Conservation (phyloP, 805 yeast species). For the Helenozyma rhizophorensis region DNA sequence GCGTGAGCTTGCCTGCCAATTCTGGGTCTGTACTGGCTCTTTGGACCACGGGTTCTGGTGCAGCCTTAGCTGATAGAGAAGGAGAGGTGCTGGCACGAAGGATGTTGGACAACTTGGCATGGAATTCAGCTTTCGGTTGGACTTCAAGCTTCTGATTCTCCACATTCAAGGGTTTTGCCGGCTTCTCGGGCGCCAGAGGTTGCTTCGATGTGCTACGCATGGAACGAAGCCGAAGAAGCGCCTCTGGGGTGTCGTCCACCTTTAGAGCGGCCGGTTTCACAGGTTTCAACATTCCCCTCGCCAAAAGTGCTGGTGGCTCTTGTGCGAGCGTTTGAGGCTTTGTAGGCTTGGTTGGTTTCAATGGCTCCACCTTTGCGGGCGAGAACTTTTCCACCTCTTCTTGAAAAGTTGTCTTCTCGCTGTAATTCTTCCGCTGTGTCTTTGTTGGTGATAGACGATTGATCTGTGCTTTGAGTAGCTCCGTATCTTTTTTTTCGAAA, state of each 20-base stretch:
- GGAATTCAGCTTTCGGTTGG: slow-evolving; percentile 2
- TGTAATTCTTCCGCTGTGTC: neutral
- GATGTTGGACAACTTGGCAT: slow-evolving; percentile 20
- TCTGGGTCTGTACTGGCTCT: slow-evolving; percentile 8
- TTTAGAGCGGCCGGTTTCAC: neutral
- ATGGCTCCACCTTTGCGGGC: slow-evolving; percentile 3
- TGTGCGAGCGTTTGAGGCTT: slow-evolving; percentile 4
- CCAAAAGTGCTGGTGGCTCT: slow-evolving; percentile 8
- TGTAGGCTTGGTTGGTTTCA: slow-evolving; percentile 14
- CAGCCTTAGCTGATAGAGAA: slow-evolving; percentile 3
- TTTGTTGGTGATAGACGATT: slow-evolving; percentile 10
- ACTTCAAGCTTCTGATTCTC: no score
- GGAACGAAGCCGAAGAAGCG: neutral
- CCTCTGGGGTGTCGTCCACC: neutral
- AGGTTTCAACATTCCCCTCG: slow-evolving; percentile 6
- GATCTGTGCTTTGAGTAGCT: slow-evolving; percentile 5
- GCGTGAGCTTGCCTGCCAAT: slow-evolving; percentile 26
- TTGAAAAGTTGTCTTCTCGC: no score
- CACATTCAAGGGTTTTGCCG: slow-evolving; percentile 1
- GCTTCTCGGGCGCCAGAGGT: slow-evolving; percentile 2
- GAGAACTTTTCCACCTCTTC: no score
- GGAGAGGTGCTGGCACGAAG: slow-evolving; percentile 29
- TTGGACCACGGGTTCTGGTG: neutral
- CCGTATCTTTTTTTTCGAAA: slow-evolving; percentile 6
- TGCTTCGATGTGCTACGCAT: neutral